These are phyloP conservation scores for Saururus chinensis DNA, from an alignment of 164 flowering plant genomes.

Conservation along the genomic window DNA sequence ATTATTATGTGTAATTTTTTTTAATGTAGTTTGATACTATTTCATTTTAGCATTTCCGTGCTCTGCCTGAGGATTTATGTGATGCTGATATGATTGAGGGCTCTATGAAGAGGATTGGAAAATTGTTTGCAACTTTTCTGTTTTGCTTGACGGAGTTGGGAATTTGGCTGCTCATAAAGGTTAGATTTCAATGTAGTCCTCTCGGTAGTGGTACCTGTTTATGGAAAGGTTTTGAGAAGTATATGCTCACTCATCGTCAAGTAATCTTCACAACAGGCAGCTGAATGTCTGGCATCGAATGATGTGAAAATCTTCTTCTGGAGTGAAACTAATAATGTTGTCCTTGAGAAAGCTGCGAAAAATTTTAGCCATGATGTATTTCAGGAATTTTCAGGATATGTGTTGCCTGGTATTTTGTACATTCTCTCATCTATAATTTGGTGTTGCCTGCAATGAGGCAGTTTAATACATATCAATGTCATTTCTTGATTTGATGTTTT, in stretches of 20 bases:
- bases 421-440: background rate
- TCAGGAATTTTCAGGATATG: conserved; percentile 16
- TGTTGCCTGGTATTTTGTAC: conserved; percentile 39
- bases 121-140: conserved; percentile 23
- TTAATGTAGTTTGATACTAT: background rate
- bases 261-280: conserved; percentile 40
- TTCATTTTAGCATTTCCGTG: conserved; percentile 27
- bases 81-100: conserved; percentile 20
- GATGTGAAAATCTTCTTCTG: conserved; percentile 30
- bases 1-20: background rate
- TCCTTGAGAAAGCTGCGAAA: conserved; percentile 28
- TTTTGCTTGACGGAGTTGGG: conserved; percentile 74
- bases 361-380: conserved; percentile 38
- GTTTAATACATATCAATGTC: background rate
- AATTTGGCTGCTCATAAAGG: conserved; percentile 66
- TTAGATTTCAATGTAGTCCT: conserved; percentile 6
- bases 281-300: conserved; percentile 28
- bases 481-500: too few species aligned
- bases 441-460: background rate
- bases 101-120: conserved; percentile 26
- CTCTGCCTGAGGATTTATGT: conserved; percentile 17
- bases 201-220: too few species aligned
- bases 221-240: too few species aligned
- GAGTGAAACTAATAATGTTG: conserved; percentile 23
- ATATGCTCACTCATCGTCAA: background rate